Evolutionary conservation across 768 basidiomycete species (phyloP).

Genomic region (Pulveroboletus sp.): DNA sequence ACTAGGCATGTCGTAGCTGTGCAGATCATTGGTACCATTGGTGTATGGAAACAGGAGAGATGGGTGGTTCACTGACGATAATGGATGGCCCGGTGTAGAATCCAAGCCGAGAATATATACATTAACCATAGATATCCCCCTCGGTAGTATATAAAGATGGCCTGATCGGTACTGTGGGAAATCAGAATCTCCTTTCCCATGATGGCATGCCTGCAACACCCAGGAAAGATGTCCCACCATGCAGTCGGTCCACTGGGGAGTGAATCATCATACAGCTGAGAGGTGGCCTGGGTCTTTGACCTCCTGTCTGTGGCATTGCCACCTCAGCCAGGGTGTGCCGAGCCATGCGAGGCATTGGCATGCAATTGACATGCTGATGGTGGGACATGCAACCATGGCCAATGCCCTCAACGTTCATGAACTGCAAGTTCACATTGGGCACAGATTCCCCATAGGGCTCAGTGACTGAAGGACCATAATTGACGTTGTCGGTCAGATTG

Average conservation of each 20-base stretch:
- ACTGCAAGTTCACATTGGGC: constrained; percentile 45
- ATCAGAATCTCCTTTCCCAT: too few relatives aligned
- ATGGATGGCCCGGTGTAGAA: constrained; percentile 47
- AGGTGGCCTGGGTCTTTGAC: constrained; percentile 34
- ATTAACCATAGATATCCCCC: too few relatives aligned
- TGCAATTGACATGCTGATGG: constrained; percentile 31
- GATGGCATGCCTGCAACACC: too few relatives aligned
- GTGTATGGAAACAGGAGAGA: constrained; percentile 46
- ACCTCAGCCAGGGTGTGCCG: constrained; percentile 31
- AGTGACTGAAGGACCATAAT: constrained; percentile 54
- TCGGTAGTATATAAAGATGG: too few relatives aligned
- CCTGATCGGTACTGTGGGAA: too few relatives aligned
- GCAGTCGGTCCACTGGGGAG: constrained; percentile 37
- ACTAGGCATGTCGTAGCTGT: constrained; percentile 39
- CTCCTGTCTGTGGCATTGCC: constrained; percentile 41
- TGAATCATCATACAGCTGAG: constrained; percentile 40
- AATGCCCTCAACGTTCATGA: too few relatives aligned
- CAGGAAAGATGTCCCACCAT: constrained; percentile 43
- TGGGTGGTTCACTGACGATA: constrained; percentile 48
- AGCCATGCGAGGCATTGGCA: constrained; percentile 24
- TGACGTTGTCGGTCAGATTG: constrained; percentile 80
- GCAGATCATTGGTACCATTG: constrained; percentile 36
- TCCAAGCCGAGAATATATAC: too few relatives aligned
- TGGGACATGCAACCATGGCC: constrained; percentile 61
- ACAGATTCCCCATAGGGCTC: constrained; percentile 48